Evolutionary conservation across 2,329 filamentous ascomycete species (phyloP), one percentile per base, ranked within the genome.

Genomic region (Botrytis medusae): DNA sequence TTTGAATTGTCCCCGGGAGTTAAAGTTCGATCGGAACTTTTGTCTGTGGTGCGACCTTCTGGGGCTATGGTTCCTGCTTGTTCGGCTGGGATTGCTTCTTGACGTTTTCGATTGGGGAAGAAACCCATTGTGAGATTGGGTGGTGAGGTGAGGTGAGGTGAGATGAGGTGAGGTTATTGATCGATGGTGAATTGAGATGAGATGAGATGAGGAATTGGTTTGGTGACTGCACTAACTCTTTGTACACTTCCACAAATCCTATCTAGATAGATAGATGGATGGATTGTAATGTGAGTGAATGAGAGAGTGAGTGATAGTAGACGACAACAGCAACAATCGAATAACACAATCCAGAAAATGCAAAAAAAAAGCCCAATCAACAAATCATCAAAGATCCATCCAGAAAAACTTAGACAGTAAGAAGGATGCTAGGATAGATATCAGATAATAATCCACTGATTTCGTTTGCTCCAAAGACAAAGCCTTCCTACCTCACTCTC

Each of bases 101-200:
- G 72, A 32, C 75, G 74, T 51, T 63, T 34, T 37, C 76, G 73
- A 46, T 77, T 73, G 48, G 75, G 74, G 2, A 78, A 64, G 1
- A 80, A 78, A 69, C 77, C 73, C 72, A 81, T 79, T 25, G 75
- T 82, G 79, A 54, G 79, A 37, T 46, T 8, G 25, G 14, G 44
- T 77, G 80, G 73, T 62, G 48, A 78, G 81, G 76, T 73, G 75
- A 77, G 80, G 79, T 63, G 37, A 74, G 60, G 46, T 57, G 32
- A 29, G 32, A 48, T n/a, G n/a, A n/a, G 34, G 34, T 29, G 37
- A 42, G 25, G 60, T 25, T 48, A n/a, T 54, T 67, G 57, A 18
- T 37, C 34, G 32, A 10, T 37, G 57, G 16, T 42, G 37, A 42
- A 12, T 8, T 40, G 60, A 42, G 29, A 12, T 63, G 60, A 29